These are phyloP conservation scores for Anisodus acutangulus DNA, from an alignment of 257 asterid genomes.

Conservation along the genomic window DNA sequence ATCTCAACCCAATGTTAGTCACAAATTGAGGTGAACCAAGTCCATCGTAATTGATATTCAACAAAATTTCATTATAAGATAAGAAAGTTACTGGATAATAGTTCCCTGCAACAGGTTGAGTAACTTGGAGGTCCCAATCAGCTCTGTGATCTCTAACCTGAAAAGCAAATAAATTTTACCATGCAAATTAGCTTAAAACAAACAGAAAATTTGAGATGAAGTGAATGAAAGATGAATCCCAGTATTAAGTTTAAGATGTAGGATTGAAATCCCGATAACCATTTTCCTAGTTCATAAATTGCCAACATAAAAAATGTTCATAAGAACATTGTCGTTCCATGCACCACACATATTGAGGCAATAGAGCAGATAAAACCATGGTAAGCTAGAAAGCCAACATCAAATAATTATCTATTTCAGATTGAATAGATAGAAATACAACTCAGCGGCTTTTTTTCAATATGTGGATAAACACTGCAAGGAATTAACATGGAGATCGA, in stretches of 20 bases:
- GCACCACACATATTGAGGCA: too few species aligned
- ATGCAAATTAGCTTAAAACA: constrained; percentile 28
- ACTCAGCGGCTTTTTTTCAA: not conserved
- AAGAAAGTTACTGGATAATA: constrained; percentile 72
- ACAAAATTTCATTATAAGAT: not conserved
- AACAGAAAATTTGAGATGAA: not conserved
- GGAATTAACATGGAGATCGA: not conserved
- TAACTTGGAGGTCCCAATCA: constrained; percentile 81
- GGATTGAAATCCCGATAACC: constrained; percentile 11
- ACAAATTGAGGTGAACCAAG: not conserved
- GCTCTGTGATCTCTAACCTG: constrained; percentile 83
- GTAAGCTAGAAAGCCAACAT: not conserved
- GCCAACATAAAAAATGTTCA: not conserved
- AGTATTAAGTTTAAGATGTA: not conserved
- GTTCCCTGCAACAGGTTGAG: constrained; percentile 92
- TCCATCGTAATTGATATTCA: not conserved
- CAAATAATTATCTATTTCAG: not conserved
- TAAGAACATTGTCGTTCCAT: too few species aligned
- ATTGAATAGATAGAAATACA: not conserved
- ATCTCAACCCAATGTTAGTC: not conserved
- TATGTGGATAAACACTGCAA: not conserved
- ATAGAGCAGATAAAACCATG: not conserved
- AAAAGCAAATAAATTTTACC: constrained; percentile 25
- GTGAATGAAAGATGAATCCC: not conserved
- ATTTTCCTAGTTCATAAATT: constrained; percentile 21